Conservation (phyloP, 257 asterid species). For the Solanum bulbocastanum region DNA sequence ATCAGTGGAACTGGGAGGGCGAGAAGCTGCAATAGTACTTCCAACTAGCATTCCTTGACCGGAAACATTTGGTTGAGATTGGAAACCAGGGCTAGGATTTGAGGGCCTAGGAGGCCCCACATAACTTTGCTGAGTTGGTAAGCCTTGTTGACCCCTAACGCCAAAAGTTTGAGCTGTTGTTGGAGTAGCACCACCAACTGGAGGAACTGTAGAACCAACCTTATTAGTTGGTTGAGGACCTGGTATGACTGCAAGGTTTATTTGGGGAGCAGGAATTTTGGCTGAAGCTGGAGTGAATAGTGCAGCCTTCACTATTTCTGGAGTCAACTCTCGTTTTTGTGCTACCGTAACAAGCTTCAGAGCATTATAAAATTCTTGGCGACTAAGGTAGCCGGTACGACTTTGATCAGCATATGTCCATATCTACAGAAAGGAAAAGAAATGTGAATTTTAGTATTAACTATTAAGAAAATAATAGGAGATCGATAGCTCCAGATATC, state of each 20-base stretch:
- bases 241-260: slow-evolving; percentile 36
- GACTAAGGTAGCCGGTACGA: slow-evolving; percentile 64
- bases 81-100: slow-evolving; percentile 43
- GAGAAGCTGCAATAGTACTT: slow-evolving; percentile 25
- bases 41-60: slow-evolving; percentile 46
- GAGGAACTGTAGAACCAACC: slow-evolving; percentile 33
- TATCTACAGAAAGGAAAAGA: slow-evolving; percentile 42
- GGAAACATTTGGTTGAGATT: slow-evolving; percentile 39
- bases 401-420: slow-evolving; percentile 85
- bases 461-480: not conserved
- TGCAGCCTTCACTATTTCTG: slow-evolving; percentile 91
- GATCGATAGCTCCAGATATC: not conserved
- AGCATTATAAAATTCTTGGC: slow-evolving; percentile 83
- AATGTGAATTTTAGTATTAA: not conserved
- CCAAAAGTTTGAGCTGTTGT: slow-evolving; percentile 33
- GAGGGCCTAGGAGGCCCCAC: slow-evolving; percentile 46
- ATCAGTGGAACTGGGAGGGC: slow-evolving; percentile 29
- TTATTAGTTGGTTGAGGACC: slow-evolving; percentile 37
- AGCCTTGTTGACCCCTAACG: slow-evolving; percentile 29
- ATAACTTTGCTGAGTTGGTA: slow-evolving; percentile 39
- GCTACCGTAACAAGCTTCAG: slow-evolving; percentile 97
- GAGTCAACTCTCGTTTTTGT: slow-evolving; percentile 79
- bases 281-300: slow-evolving; percentile 80
- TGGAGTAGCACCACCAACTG: slow-evolving; percentile 21
- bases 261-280: slow-evolving; percentile 90